Percentiles rank a stretch among this genome's conserved stretches.
These are phyloP conservation scores for Torulaspora franciscae DNA, from an alignment of 805 yeast genomes.

Conservation along the genomic window DNA sequence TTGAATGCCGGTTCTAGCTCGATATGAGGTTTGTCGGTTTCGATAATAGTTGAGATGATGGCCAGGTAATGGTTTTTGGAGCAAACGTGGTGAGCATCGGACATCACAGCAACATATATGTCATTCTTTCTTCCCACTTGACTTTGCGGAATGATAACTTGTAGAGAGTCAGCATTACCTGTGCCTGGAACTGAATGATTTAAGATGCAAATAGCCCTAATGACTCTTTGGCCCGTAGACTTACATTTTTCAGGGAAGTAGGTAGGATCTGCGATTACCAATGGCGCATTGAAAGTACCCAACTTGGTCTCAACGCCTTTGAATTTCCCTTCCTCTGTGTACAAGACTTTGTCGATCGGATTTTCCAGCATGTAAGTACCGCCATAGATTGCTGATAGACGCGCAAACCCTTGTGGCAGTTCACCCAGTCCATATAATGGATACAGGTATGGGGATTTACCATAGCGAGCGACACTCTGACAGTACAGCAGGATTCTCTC, in stretches of 20 bases:
- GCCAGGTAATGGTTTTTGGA: conserved; percentile 88
- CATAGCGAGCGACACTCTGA: conserved; percentile 88
- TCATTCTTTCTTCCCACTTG: conserved; percentile 91
- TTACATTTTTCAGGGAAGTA: conserved; percentile 69
- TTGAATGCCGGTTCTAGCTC: conserved; percentile 94
- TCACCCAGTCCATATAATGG: conserved; percentile 97
- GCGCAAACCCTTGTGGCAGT: conserved; percentile 97
- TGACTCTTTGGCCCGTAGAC: conserved; percentile 36
- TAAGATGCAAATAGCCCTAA: conserved; percentile 65
- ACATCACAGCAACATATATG: conserved; percentile 86
- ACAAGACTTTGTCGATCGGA: conserved; percentile 84
- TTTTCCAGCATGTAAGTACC: conserved; percentile 98
- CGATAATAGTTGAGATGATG: conserved; percentile 88
- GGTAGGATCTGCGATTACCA: conserved; percentile 96
- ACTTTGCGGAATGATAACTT: conserved; percentile 93
- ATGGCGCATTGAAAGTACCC: conserved; percentile 86
- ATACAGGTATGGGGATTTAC: conserved; percentile 93
- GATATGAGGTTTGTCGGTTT: conserved; percentile 85
- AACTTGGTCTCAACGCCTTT: conserved; percentile 87
- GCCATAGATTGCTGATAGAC: conserved; percentile 94
- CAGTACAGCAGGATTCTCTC: conserved; percentile 82
- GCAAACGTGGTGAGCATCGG: conserved; percentile 84
- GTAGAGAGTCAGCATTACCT: conserved; percentile 78
- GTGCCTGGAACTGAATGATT: conserved; percentile 87
- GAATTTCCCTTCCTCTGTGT: conserved; percentile 66